Conservation (phyloP, 2,329 filamentous ascomycete genomes). For the Cordyceps farinosa region DNA sequence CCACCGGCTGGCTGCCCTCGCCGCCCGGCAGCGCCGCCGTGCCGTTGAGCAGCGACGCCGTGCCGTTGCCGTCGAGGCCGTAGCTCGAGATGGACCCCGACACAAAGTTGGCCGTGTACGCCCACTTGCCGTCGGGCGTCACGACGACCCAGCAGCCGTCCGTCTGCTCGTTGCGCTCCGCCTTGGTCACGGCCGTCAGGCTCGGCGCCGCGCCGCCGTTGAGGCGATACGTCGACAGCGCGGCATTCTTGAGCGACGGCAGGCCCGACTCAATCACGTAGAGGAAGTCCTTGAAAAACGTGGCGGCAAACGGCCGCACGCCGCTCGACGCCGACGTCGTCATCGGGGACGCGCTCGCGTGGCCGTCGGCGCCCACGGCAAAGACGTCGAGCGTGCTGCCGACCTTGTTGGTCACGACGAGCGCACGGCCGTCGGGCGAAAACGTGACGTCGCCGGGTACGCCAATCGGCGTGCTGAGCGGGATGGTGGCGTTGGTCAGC, state of each 20-base stretch:
- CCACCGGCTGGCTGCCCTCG: slow-evolving; percentile 21
- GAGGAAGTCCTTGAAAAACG: slow-evolving; percentile 17
- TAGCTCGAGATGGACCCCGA: slow-evolving; percentile 24
- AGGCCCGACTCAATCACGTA: slow-evolving; percentile 22
- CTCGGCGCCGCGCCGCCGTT: slow-evolving; percentile 18
- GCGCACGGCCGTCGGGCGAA: slow-evolving; percentile 20
- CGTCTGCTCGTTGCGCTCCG: slow-evolving; percentile 20
- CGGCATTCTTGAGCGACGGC: slow-evolving; percentile 18
- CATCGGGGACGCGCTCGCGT: slow-evolving; percentile 19
- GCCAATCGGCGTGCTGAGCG: slow-evolving; percentile 23
- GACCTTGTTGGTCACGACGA: slow-evolving; percentile 24
- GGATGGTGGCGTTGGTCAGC: slow-evolving; percentile 23
- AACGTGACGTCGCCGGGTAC: slow-evolving; percentile 23
- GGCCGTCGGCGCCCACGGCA: slow-evolving; percentile 19
- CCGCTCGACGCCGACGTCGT: slow-evolving; percentile 20
- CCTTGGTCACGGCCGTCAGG: slow-evolving; percentile 20
- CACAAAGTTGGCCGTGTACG: slow-evolving; percentile 24
- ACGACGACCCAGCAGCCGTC: slow-evolving; percentile 24
- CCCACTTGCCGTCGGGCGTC: slow-evolving; percentile 21
- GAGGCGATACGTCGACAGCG: slow-evolving; percentile 20
- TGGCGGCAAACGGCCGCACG: slow-evolving; percentile 20
- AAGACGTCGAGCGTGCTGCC: slow-evolving; percentile 24
- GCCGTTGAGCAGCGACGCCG: slow-evolving; percentile 19
- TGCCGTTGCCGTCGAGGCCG: slow-evolving; percentile 19
- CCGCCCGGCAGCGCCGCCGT: slow-evolving; percentile 21